phyloP scores from a whole-genome alignment of 306 rosid genomes.

The Gynostemma pentaphyllum region DNA sequence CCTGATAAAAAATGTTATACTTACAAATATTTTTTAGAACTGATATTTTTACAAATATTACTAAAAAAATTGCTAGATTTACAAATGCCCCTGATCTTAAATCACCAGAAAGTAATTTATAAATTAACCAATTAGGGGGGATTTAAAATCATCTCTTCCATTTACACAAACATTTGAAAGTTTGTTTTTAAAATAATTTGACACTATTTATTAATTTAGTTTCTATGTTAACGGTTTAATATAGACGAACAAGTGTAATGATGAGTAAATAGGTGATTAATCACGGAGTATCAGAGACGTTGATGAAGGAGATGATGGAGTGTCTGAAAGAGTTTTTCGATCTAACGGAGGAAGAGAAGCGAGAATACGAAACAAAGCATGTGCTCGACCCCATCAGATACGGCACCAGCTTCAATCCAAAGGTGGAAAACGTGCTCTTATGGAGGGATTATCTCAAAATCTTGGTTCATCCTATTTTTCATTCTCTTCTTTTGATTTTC shows the following conservation, averaged over 20 bases:
- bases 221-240: neutral
- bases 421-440: conserved; percentile 23
- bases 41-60: too few relatives aligned
- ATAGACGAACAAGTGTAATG: neutral
- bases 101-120: too few relatives aligned
- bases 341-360: conserved; percentile 33
- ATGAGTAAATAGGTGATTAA: conserved; percentile 25
- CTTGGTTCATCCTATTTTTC: conserved; percentile 42
- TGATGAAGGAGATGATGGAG: conserved; percentile 23
- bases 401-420: conserved; percentile 48
- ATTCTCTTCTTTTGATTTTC: conserved; percentile 12
- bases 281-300: conserved; percentile 32
- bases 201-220: too few relatives aligned
- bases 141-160: too few relatives aligned
- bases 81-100: too few relatives aligned
- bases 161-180: too few relatives aligned
- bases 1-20: too few relatives aligned
- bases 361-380: conserved; percentile 15
- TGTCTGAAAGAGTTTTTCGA: conserved; percentile 26
- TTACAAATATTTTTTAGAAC: too few relatives aligned
- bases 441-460: conserved; percentile 66
- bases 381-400: conserved; percentile 37
- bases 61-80: too few relatives aligned
- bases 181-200: too few relatives aligned
- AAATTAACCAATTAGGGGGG: too few relatives aligned